These are phyloP conservation scores for Bruguiera hainesii DNA, from an alignment of 441 rosid species.

Conservation along the genomic window DNA sequence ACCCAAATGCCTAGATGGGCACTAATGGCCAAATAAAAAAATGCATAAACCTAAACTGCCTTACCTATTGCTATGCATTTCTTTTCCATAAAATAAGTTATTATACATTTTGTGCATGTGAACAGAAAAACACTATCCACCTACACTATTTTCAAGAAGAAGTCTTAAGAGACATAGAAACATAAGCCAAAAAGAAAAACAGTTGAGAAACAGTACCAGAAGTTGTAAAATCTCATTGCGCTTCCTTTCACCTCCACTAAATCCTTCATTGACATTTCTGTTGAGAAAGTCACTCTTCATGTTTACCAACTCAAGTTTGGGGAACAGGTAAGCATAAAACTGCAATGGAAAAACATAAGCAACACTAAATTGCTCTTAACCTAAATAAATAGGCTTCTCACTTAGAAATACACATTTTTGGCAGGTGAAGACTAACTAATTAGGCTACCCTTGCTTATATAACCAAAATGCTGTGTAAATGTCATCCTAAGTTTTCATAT, in stretches of 20 bases:
- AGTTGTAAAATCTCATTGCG: slow-evolving; percentile 95
- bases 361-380: background rate
- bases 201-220: slow-evolving; percentile 45
- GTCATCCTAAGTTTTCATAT: background rate
- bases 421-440: background rate
- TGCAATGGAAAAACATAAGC: slow-evolving; percentile 36
- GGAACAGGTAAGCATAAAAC: slow-evolving; percentile 70
- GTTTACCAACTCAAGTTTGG: slow-evolving; percentile 81
- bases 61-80: too few species aligned
- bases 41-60: too few species aligned
- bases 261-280: slow-evolving; percentile 98
- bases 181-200: background rate
- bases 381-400: background rate
- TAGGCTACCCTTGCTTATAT: too few species aligned
- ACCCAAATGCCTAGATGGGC: too few species aligned
- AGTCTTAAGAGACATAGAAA: too few species aligned
- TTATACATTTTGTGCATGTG: too few species aligned
- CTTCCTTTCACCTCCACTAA: slow-evolving; percentile 97
- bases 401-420: background rate
- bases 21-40: too few species aligned
- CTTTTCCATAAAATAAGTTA: too few species aligned
- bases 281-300: slow-evolving; percentile 90
- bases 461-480: too few species aligned
- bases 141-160: too few species aligned
- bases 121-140: too few species aligned